Conservation (phyloP, 805 yeast genomes). For the Yarrowia deformans region DNA sequence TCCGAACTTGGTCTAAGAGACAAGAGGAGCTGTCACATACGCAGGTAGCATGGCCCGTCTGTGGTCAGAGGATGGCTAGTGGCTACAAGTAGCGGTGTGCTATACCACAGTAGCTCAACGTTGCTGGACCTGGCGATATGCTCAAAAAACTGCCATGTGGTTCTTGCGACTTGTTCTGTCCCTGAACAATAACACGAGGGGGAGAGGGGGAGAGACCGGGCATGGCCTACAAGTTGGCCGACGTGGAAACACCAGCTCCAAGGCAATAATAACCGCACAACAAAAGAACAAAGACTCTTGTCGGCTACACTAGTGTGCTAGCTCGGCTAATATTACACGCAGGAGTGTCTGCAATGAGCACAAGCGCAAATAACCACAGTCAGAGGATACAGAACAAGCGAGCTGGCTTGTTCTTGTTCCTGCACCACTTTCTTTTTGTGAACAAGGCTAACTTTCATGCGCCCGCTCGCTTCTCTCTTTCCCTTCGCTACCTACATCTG, state of each 20-base stretch:
- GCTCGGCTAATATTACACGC: constrained; percentile 13
- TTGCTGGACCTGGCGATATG: neutral
- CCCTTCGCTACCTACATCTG: neutral
- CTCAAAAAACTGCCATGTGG: neutral
- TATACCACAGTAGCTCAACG: neutral
- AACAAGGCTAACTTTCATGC: neutral
- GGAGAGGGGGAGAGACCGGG: neutral
- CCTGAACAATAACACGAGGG: neutral
- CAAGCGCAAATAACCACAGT: neutral
- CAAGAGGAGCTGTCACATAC: constrained; percentile 6
- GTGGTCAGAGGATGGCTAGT: neutral
- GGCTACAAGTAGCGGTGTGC: neutral
- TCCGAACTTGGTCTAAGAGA: too few species aligned
- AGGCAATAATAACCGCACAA: constrained; percentile 6
- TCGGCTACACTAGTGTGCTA: constrained; percentile 5
- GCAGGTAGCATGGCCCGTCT: neutral
- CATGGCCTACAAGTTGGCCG: neutral
- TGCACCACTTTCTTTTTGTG: neutral
- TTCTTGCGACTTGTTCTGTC: too few species aligned
- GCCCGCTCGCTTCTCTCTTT: neutral
- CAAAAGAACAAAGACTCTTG: neutral
- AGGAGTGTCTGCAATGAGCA: constrained; percentile 10
- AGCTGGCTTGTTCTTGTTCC: neutral
- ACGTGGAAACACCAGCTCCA: neutral
- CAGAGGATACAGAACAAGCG: neutral